Evolutionary conservation across 2,329 filamentous ascomycete species (phyloP).

Genomic region (Xylogone sp.): DNA sequence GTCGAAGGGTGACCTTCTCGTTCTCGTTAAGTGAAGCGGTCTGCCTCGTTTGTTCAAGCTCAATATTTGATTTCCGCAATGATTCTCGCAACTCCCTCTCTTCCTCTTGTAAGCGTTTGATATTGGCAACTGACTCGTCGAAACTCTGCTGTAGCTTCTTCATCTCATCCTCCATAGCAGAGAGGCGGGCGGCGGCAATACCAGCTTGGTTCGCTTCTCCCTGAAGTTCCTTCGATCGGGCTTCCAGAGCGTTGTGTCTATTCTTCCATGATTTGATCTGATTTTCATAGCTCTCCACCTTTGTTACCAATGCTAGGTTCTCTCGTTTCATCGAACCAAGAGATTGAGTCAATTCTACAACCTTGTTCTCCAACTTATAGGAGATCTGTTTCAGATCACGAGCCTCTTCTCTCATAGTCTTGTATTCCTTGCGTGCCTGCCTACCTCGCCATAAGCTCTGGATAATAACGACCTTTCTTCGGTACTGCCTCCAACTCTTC

Average conservation of each 20-base stretch:
- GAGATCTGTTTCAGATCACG: conserved; percentile 99
- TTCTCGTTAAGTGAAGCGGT: conserved; percentile 73
- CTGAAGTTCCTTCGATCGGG: conserved; percentile 88
- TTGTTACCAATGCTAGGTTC: conserved; percentile 83
- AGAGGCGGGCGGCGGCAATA: conserved; percentile 85
- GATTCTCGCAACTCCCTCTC: conserved; percentile 82
- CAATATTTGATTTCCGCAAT: conserved; percentile 71
- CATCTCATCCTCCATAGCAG: conserved; percentile 94
- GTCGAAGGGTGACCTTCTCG: conserved; percentile 80
- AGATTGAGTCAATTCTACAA: conserved; percentile 93
- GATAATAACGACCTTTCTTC: conserved; percentile 82
- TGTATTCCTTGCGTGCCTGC: conserved; percentile 77
- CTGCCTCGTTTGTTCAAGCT: conserved; percentile 76
- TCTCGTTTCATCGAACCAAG: conserved; percentile 88
- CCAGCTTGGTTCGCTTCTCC: conserved; percentile 96
- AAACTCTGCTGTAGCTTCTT: conserved; percentile 83
- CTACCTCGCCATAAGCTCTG: conserved; percentile 93
- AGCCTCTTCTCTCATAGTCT: conserved; percentile 87
- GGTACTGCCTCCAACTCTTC: conserved; percentile 80
- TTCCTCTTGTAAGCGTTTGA: conserved; percentile 93
- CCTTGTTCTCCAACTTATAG: conserved; percentile 99
- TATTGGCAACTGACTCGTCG: conserved; percentile 84
- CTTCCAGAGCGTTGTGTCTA: conserved; percentile 85
- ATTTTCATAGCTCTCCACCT: conserved; percentile 92
- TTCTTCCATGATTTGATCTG: conserved; percentile 97